phyloP scores from a whole-genome alignment of 2,329 filamentous ascomycete species.

The Sporothrix globosa region DNA sequence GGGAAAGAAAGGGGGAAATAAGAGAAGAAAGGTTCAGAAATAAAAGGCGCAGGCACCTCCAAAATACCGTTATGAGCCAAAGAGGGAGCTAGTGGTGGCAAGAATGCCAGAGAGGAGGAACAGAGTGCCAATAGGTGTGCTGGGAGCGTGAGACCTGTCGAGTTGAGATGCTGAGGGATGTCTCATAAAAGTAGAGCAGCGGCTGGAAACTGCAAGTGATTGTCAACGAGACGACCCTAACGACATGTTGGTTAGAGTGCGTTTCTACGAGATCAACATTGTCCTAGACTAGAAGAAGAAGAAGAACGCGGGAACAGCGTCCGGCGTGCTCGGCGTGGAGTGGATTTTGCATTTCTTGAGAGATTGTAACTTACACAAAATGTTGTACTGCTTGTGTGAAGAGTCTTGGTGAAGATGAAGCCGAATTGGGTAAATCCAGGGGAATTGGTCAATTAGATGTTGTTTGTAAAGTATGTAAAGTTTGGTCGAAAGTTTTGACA shows the following conservation, averaged over 20 bases:
- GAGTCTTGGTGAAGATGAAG: background rate
- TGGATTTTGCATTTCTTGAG: background rate
- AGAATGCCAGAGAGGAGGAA: slow-evolving; percentile 3
- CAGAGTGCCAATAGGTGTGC: slow-evolving; percentile 12
- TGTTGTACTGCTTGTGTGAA: background rate
- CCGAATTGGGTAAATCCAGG: background rate
- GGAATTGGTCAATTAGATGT: background rate
- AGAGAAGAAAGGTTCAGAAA: background rate
- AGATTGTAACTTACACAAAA: background rate
- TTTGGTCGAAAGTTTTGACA: background rate
- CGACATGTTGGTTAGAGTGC: background rate
- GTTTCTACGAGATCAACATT: slow-evolving; percentile 19
- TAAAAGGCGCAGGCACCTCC: slow-evolving; percentile 3
- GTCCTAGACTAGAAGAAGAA: background rate
- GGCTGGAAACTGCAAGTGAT: slow-evolving; percentile 4
- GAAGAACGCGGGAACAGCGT: background rate
- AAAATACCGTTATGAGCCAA: slow-evolving; percentile 5
- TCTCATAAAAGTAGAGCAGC: slow-evolving; percentile 23
- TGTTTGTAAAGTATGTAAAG: background rate
- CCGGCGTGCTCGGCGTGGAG: slow-evolving; percentile 10
- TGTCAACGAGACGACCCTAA: background rate
- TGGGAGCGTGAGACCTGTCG: slow-evolving; percentile 15
- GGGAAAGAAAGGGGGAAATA: background rate
- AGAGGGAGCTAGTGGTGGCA: slow-evolving; percentile 13
- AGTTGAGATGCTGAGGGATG: slow-evolving; percentile 18